phyloP scores from a whole-genome alignment of 768 basidiomycete species.

The Cystofilobasidium bisporidii region DNA sequence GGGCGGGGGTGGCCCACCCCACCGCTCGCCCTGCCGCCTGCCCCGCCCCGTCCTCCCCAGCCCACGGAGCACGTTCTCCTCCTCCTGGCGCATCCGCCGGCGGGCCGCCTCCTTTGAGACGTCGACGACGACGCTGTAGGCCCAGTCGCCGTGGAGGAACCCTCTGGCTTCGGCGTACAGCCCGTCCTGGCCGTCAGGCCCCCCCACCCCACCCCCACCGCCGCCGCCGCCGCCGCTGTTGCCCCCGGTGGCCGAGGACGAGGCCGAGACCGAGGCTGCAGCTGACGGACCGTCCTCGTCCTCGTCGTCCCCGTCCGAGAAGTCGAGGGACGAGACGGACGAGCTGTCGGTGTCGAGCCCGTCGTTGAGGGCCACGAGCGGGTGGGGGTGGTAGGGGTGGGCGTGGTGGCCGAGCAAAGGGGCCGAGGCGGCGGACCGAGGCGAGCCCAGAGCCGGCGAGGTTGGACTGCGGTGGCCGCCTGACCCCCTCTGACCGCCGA shows the following conservation, averaged over 20 bases:
- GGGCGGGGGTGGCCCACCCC: conserved; percentile 17
- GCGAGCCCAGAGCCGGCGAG: no score
- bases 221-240: background rate
- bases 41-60: conserved; percentile 46
- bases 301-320: no score
- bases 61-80: conserved; percentile 69
- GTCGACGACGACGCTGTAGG: conserved; percentile 32
- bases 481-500: no score
- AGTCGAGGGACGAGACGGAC: no score
- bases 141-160: conserved; percentile 73
- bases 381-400: no score
- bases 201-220: conserved; percentile 39
- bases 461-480: no score
- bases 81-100: conserved; percentile 64
- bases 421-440: background rate
- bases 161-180: conserved; percentile 64
- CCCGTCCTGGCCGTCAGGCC: conserved; percentile 45
- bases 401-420: background rate
- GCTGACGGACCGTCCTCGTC: conserved; percentile 55
- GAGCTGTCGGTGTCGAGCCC: conserved; percentile 64
- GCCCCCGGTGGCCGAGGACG: conserved; percentile 3
- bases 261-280: no score
- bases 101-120: conserved; percentile 44
- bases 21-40: conserved; percentile 33
- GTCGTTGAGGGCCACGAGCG: no score